Percentiles rank a stretch among this genome's conserved stretches.
phyloP scores from a whole-genome alignment of 2,329 filamentous ascomycete species.

The Diaporthe humulicola region DNA sequence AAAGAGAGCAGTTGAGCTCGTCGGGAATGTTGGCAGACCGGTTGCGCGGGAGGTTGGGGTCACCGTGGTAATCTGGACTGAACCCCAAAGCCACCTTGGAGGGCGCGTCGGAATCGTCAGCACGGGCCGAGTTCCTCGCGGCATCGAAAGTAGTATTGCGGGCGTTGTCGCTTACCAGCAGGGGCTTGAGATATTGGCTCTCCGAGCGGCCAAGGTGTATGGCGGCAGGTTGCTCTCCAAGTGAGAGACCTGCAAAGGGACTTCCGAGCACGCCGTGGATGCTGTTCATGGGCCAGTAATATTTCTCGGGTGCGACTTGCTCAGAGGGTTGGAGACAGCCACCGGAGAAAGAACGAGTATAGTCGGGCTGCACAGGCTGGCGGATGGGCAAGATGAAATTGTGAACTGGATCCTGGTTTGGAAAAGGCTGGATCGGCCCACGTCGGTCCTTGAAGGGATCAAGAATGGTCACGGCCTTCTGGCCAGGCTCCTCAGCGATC shows the following conservation, averaged over 20 bases:
- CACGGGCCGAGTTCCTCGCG: background rate
- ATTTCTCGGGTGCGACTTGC: background rate
- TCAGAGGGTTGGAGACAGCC: background rate
- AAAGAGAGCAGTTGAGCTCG: constrained; percentile 63
- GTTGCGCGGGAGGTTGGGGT: constrained; percentile 53
- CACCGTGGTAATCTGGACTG: constrained; percentile 55
- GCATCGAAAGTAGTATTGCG: background rate
- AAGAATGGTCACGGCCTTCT: background rate
- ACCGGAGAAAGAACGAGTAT: background rate
- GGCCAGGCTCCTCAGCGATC: background rate
- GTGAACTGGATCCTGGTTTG: background rate
- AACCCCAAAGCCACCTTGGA: constrained; percentile 44
- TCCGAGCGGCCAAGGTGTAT: background rate
- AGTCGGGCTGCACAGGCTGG: constrained; percentile 4
- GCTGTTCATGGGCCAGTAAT: constrained; percentile 28
- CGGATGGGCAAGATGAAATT: background rate
- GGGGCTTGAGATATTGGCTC: background rate
- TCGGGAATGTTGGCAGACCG: constrained; percentile 55
- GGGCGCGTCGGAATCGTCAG: background rate
- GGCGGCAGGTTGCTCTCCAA: background rate
- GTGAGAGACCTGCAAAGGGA: background rate
- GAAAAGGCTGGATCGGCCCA: background rate
- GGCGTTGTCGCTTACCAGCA: background rate
- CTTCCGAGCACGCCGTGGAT: background rate
- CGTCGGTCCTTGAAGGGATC: background rate